Base-by-base conservation (phyloP, 805 yeast genomes). In the Saturnispora ahearnii region DNA sequence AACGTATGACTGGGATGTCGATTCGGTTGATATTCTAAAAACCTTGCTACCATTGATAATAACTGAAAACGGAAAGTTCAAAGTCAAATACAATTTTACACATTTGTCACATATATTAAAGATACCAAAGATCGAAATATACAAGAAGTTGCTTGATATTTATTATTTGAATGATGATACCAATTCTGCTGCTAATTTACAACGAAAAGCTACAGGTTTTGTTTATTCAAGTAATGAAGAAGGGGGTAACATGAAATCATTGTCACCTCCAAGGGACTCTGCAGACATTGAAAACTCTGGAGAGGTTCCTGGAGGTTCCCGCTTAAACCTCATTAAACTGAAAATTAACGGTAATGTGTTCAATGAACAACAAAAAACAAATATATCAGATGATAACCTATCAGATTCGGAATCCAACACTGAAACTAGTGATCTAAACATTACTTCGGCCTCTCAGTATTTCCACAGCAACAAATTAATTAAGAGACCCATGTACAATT, bases 371-470 rank as follows among this genome's bases (percentile, higher is more conserved):
- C 11, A 36, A 10, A 7, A 36, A 18, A 8, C 12, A 36, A 9
- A 3, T 9, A 36, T 9, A 21, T 36, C 30, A 13, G 10, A 22
- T 4, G 26, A 24, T 26, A 12, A 38, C 12, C 10, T 13, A 4
- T 38, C 18, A 10, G 42, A 38, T 9, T n/a, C 11, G 11, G 28
- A 29, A 15, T 32, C 41, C 3, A 41, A 32, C 8, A 30, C 29
- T 21, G 45, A 26, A n/a, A 33, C 46, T 5, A 57, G 62, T 30
- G 46, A 55, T 26, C 53, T 61, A 4, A 53, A 62, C 49, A 54
- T 62, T 46, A 53, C 57, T 3, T 40, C 56, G 22, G 62, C 63
- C 2, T 63, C 67, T 1, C 52, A 55, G 31, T 58, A 55, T 31
- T 51, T 63, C 11, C 63, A 60, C 15, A 46, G 63, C 28, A 42